Conservation (phyloP, 2,329 filamentous ascomycete species). For the Aspergillus hortae region DNA sequence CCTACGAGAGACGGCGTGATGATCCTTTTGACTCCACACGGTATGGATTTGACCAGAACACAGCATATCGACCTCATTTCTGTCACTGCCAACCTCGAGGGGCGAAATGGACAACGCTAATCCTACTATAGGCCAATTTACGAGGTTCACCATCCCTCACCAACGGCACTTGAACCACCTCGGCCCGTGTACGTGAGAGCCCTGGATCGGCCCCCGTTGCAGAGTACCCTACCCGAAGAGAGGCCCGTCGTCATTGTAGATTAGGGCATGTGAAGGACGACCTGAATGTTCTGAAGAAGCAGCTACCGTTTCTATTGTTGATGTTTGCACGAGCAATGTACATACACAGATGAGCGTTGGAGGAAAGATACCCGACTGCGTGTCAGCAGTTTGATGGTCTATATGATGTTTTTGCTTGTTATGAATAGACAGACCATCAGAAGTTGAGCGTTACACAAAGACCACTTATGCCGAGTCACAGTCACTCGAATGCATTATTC, state of each 20-base stretch:
- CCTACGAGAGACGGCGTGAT: slow-evolving; percentile 14
- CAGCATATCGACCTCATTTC: background rate
- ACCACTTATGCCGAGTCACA: too few relatives aligned
- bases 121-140: slow-evolving; percentile 12
- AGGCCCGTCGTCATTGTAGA: slow-evolving; percentile 27
- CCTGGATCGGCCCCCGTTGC: slow-evolving; percentile 17
- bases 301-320: slow-evolving; percentile 4
- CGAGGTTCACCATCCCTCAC: slow-evolving; percentile 12
- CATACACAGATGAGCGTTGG: slow-evolving; percentile 2
- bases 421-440: too few relatives aligned
- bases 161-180: slow-evolving; percentile 18
- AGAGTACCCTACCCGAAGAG: slow-evolving; percentile 18
- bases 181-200: slow-evolving; percentile 22
- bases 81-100: background rate
- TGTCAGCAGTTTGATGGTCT: background rate
- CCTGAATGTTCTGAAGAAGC: background rate
- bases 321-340: slow-evolving; percentile 4
- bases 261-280: slow-evolving; percentile 7
- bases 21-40: slow-evolving; percentile 15
- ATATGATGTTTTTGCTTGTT: too few relatives aligned
- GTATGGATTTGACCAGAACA: slow-evolving; percentile 16
- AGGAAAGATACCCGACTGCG: slow-evolving; percentile 20
- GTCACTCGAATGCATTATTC: too few relatives aligned
- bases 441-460: too few relatives aligned
- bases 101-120: slow-evolving; percentile 6